phyloP scores from a whole-genome alignment of 2,329 filamentous ascomycete species.

The Pseudopithomyces chartarum region DNA sequence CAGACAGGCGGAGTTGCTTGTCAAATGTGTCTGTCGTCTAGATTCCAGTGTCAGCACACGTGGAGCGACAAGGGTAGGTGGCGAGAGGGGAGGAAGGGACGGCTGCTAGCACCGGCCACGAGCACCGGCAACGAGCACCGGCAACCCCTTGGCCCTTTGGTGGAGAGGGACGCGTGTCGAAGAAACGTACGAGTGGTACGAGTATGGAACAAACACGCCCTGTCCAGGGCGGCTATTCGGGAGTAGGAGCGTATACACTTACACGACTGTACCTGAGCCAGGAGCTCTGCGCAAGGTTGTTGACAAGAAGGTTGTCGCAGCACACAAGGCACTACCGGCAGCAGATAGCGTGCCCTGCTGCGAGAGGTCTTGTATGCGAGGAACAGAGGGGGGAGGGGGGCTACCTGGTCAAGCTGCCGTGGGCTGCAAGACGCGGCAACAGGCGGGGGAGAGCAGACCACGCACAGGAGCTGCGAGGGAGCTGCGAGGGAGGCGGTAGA shows the following conservation, averaged over 20 bases:
- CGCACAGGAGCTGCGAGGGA: background rate
- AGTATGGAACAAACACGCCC: background rate
- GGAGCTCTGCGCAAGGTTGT: background rate
- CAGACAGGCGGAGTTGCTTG: background rate
- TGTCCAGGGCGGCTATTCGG: background rate
- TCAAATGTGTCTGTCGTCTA: background rate
- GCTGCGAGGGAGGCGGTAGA: conserved; percentile 5
- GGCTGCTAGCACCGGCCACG: background rate
- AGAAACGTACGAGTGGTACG: background rate
- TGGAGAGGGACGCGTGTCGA: background rate
- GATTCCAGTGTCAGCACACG: background rate
- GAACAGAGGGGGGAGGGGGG: background rate
- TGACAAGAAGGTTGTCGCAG: background rate
- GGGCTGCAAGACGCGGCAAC: background rate
- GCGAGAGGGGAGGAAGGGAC: background rate
- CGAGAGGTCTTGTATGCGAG: background rate
- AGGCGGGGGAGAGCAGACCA: background rate
- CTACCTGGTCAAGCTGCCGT: background rate
- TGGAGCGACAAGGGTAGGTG: background rate
- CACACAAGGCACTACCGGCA: background rate
- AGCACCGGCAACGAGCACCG: too few species aligned
- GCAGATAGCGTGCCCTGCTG: background rate
- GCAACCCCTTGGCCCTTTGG: too few species aligned
- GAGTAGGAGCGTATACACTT: background rate
- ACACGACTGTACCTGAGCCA: background rate